A percentile compares a stretch with the other conserved stretches of the same genome.
phyloP scores from a whole-genome alignment of 805 yeast genomes.

The Nakazawaea ambrosiae region DNA sequence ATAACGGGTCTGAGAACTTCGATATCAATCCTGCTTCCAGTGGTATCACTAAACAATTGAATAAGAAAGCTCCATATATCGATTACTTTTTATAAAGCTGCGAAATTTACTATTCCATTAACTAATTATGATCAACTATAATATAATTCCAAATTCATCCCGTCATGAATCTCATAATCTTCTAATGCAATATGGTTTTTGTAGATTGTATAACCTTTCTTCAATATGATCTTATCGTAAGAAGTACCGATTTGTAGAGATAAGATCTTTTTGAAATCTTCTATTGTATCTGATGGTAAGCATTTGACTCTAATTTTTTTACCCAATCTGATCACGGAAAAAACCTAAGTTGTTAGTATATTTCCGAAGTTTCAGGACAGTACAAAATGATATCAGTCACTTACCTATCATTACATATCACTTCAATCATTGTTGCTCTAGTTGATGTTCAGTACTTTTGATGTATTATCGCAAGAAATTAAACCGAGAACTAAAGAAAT shows the following conservation, averaged over 20 bases:
- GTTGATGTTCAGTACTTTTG: too few species aligned
- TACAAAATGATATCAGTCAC: constrained; percentile 17
- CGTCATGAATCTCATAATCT: constrained; percentile 93
- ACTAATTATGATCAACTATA: constrained; percentile 47
- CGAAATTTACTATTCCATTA: neutral
- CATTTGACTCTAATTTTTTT: constrained; percentile 86
- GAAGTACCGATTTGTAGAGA: constrained; percentile 79
- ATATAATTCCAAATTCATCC: constrained; percentile 80
- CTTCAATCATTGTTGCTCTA: constrained; percentile 84
- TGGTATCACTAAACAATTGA: constrained; percentile 7
- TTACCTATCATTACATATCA: constrained; percentile 60
- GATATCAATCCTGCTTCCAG: neutral
- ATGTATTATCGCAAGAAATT: too few species aligned
- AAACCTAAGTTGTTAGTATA: constrained; percentile 9
- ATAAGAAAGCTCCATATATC: constrained; percentile 29
- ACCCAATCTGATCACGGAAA: constrained; percentile 51
- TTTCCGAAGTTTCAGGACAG: neutral
- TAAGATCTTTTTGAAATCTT: constrained; percentile 81
- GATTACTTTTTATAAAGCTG: constrained; percentile 32
- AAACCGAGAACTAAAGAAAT: too few species aligned
- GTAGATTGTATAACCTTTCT: constrained; percentile 77
- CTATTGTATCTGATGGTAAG: constrained; percentile 75
- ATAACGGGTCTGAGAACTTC: neutral
- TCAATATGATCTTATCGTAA: constrained; percentile 58
- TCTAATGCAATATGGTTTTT: constrained; percentile 88